Conservation (phyloP, 371 early-diverging fungal genomes). For the Conidiobolus incongruus region DNA sequence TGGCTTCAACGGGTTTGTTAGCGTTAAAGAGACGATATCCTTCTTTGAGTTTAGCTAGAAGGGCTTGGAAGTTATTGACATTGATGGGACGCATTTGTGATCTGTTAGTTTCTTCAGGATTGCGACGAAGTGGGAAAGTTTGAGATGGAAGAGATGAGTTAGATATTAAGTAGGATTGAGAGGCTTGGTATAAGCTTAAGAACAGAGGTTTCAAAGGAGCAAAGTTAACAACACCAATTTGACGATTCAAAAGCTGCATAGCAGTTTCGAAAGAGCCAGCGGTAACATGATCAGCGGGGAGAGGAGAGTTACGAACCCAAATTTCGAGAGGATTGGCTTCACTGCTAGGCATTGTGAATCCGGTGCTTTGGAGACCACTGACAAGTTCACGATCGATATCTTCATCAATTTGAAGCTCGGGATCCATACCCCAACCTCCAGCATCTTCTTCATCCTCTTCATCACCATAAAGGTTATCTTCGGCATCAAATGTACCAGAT, state of each 20-base stretch:
- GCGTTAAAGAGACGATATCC: conserved; percentile 53
- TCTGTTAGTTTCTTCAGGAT: conserved; percentile 22
- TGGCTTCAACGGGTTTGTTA: conserved; percentile 56
- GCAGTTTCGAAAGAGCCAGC: conserved; percentile 86
- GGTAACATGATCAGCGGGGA: conserved; percentile 77
- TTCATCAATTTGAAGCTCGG: conserved; percentile 31
- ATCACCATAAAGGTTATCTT: conserved; percentile 10
- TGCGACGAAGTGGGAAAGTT: conserved; percentile 30
- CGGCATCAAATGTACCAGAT: neutral
- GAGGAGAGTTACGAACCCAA: conserved; percentile 62
- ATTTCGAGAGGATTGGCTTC: conserved; percentile 39
- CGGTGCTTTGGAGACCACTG: conserved; percentile 30
- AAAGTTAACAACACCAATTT: conserved; percentile 74
- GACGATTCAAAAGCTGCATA: conserved; percentile 77
- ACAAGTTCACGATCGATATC: conserved; percentile 31
- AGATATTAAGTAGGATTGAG: conserved; percentile 36
- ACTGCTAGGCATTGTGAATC: conserved; percentile 39
- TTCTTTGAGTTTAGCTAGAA: conserved; percentile 35
- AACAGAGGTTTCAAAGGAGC: conserved; percentile 70
- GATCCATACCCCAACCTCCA: conserved; percentile 26
- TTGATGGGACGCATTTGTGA: conserved; percentile 25
- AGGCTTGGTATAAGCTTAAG: conserved; percentile 51
- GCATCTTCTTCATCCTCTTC: conserved; percentile 20
- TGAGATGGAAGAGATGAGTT: conserved; percentile 34
- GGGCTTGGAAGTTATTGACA: conserved; percentile 22